Evolutionary conservation across 2,329 filamentous ascomycete genomes (phyloP), one percentile per base, ranked within the genome.

Genomic region (Talaromyces sp.): DNA sequence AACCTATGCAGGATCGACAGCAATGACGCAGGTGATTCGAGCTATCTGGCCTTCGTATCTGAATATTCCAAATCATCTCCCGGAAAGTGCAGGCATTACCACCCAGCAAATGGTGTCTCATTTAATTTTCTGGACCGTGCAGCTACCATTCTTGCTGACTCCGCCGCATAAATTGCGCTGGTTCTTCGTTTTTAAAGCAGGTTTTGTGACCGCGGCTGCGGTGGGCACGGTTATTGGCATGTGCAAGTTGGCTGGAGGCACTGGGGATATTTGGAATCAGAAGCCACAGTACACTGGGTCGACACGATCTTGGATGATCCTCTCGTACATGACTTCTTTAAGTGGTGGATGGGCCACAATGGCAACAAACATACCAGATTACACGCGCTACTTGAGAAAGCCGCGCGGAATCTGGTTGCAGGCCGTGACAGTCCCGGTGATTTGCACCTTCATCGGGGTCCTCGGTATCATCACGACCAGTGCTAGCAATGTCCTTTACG

Each of bases 191-290:
- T 61, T 65, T 42, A 73, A 72, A 57, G 63, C 28, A 2, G 65
- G 80, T 33, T 74, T 75, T 8, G 78, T 85, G 14, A 82, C 83
- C 8, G 70, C 83, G 16, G 81, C 82, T 1, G 84, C 83, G 60
- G 76, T 87, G 56, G 84, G 80, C 2, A 84, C 83, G 36, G 78
- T 87, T 68, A 82, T 84, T 54, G 87, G 85, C 81, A 73, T 76
- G 23, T 82, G 82, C 40, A 81, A 82, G 9, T 72, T 76, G n/a
- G 82, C 83, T 42, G 81, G 83, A 10, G 81, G 82, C 34, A 66
- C 64, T 5, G 76, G 81, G 8, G 74, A 70, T 2, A 75, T 83
- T 63, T 80, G 79, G 64, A 67, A 74, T 27, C 76, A 80, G 56
- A 75, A 75, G 14, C 69, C 76, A 6, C 79, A 75, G 0, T 70